These are phyloP conservation scores for Mycena vulgaris DNA, from an alignment of 768 basidiomycete species.

Conservation along the genomic window DNA sequence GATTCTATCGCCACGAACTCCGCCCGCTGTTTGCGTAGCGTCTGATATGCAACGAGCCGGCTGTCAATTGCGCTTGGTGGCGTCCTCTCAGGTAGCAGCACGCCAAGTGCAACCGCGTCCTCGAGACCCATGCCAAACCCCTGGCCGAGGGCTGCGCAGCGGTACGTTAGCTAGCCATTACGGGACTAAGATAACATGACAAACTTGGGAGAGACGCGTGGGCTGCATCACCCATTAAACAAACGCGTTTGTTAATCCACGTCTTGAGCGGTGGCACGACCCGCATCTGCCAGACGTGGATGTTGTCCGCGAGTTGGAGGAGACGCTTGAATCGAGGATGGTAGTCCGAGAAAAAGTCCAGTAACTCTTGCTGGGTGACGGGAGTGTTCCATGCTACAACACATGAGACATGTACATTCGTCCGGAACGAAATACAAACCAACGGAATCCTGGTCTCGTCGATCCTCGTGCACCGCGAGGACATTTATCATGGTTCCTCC, in stretches of 20 bases:
- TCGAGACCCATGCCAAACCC: slow-evolving; percentile 35
- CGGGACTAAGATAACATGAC: not conserved
- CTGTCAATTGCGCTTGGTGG: not conserved
- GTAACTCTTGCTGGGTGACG: slow-evolving; percentile 15
- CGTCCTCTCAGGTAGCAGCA: slow-evolving; percentile 13
- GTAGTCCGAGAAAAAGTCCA: slow-evolving; percentile 31
- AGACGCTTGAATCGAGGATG: slow-evolving; percentile 27
- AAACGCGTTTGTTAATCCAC: slow-evolving; percentile 27
- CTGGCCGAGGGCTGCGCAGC: slow-evolving; percentile 26
- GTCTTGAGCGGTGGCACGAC: slow-evolving; percentile 22
- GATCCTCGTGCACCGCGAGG: slow-evolving; percentile 30
- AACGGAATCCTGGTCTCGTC: slow-evolving; percentile 26
- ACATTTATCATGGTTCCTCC: slow-evolving; percentile 26
- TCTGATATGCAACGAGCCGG: slow-evolving; percentile 28
- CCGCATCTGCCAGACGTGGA: slow-evolving; percentile 37
- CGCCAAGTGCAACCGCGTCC: slow-evolving; percentile 28
- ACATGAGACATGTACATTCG: not conserved
- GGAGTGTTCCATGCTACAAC: slow-evolving; percentile 30
- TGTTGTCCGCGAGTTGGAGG: slow-evolving; percentile 24
- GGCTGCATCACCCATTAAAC: slow-evolving; percentile 30
- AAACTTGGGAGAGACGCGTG: slow-evolving; percentile 34
- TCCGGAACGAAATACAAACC: slow-evolving; percentile 4
- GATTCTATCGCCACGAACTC: slow-evolving; percentile 32
- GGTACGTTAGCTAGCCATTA: not conserved
- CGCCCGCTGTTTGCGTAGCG: slow-evolving; percentile 30